Evolutionary conservation across 1,139 yeast species (phyloP).

Genomic region (Yamadazyma jaroonii): DNA sequence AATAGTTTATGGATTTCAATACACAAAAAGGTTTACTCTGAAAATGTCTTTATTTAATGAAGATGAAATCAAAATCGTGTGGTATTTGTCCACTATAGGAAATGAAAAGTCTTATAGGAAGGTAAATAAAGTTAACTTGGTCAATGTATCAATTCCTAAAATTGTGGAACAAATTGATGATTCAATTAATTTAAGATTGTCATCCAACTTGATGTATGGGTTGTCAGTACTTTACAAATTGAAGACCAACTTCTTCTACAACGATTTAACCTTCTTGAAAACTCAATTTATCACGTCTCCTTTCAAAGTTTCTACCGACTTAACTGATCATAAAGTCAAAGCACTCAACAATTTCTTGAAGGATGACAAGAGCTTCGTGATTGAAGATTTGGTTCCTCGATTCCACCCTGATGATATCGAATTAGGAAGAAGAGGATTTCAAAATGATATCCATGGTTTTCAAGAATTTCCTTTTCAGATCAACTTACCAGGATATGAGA

Average conservation of each 20-base stretch:
- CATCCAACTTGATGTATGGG: conserved; percentile 56
- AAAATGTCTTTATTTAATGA: conserved; percentile 4
- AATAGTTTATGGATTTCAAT: neutral
- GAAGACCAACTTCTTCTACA: conserved; percentile 44
- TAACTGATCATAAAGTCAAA: neutral
- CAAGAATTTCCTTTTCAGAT: neutral
- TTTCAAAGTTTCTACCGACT: neutral
- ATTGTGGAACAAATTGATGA: conserved; percentile 38
- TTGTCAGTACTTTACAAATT: conserved; percentile 52
- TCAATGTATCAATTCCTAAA: conserved; percentile 44
- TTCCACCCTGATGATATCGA: conserved; percentile 5
- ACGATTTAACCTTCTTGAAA: conserved; percentile 24
- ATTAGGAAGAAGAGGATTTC: conserved; percentile 14
- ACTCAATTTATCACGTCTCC: neutral
- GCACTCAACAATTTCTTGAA: conserved; percentile 2
- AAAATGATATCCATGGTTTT: neutral
- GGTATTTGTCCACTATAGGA: conserved; percentile 11
- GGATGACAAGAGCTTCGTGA: conserved; percentile 6
- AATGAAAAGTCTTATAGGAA: conserved; percentile 24
- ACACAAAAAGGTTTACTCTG: too few relatives aligned
- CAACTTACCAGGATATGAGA: too few relatives aligned
- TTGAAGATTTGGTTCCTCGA: conserved; percentile 10
- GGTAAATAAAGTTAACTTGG: conserved; percentile 22
- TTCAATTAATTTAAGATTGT: conserved; percentile 14
- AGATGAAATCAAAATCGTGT: conserved; percentile 9